Evolutionary conservation across 2,329 filamentous ascomycete genomes (phyloP), one percentile per base, ranked within the genome.

Genomic region (Microdochium paspali): DNA sequence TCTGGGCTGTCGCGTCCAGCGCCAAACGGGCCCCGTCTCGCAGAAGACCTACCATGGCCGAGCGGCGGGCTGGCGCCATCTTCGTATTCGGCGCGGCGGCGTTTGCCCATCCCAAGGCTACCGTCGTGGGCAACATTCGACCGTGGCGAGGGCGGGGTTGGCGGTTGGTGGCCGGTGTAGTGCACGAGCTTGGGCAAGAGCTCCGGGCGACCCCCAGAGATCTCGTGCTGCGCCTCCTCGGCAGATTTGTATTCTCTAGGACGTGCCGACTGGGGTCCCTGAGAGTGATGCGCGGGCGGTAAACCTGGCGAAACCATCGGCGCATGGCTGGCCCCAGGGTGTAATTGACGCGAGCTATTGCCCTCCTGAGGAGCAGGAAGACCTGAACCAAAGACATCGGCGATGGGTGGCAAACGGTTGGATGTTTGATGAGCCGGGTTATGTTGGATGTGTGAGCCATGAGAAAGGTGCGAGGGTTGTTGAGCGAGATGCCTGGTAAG

Each of bases 181-280:
- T 97, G 93, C 13, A 98, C 88, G 49, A 97, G 81, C 66, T 91
- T 93, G 21, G 93, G 93, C 45, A 96, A 74, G 13, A 97, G 74
- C 50, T 98, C 93, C 49, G 95, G 85, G 49, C 93, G 82, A n/a
- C 93, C 93, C 45, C 89, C 90, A 4, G 90, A 84, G 52, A 98
- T 69, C 53, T 93, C 88, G 49, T 88, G 87, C 50, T 97, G 90
- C 2, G 89, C 93, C 62, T 98, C 93, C 64, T 98, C 93, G 12
- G 93, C 93, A 3, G 91, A 96, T 58, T 90, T 87, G 67, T 95
- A 97, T 61, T 97, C 93, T 49, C 91, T 80, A 10, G 83, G 74
- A 50, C 91, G 81, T 1, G 75, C 74, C 9, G 77, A 77, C 23
- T 79, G 73, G 2, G 76, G 78, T 7, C 71, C 66, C 44, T 76